phyloP scores from a whole-genome alignment of 2,329 filamentous ascomycete species.

The Ophioceras dolichostomum region DNA sequence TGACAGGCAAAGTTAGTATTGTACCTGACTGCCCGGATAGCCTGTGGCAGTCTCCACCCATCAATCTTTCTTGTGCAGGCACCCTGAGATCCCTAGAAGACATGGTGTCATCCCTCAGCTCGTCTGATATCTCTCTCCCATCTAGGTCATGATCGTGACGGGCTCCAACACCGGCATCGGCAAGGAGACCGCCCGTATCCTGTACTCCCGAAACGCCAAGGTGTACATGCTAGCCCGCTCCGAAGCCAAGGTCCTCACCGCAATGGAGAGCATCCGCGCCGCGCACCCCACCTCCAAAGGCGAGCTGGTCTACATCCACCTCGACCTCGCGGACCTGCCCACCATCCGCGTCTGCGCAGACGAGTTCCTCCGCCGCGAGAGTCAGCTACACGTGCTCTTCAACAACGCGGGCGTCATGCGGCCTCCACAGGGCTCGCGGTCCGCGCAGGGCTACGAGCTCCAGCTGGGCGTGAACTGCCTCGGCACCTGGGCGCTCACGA shows the following conservation, averaged over 20 bases:
- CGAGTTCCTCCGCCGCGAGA: constrained; percentile 16
- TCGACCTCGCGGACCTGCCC: constrained; percentile 23
- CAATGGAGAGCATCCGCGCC: constrained; percentile 25
- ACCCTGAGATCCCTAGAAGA: too few relatives aligned
- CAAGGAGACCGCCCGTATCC: constrained; percentile 31
- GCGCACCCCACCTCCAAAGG: constrained; percentile 17
- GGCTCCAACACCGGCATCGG: constrained; percentile 23
- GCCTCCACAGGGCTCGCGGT: constrained; percentile 14
- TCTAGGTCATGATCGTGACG: constrained; percentile 29
- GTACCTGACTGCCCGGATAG: neutral
- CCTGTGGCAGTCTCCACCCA: neutral
- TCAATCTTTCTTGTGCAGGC: too few relatives aligned
- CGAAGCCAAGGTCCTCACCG: constrained; percentile 21
- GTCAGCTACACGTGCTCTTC: constrained; percentile 20
- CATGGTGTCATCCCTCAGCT: too few relatives aligned
- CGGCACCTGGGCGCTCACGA: constrained; percentile 11
- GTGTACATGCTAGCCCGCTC: constrained; percentile 37
- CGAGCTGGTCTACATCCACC: constrained; percentile 22
- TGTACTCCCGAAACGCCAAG: constrained; percentile 35
- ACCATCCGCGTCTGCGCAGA: constrained; percentile 14
- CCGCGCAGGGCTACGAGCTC: constrained; percentile 14
- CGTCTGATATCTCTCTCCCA: too few relatives aligned
- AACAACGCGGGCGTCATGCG: constrained; percentile 25
- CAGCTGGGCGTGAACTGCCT: constrained; percentile 13
- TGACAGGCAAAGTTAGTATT: neutral